phyloP scores from a whole-genome alignment of 768 basidiomycete genomes.

The Calocera viscosa region DNA sequence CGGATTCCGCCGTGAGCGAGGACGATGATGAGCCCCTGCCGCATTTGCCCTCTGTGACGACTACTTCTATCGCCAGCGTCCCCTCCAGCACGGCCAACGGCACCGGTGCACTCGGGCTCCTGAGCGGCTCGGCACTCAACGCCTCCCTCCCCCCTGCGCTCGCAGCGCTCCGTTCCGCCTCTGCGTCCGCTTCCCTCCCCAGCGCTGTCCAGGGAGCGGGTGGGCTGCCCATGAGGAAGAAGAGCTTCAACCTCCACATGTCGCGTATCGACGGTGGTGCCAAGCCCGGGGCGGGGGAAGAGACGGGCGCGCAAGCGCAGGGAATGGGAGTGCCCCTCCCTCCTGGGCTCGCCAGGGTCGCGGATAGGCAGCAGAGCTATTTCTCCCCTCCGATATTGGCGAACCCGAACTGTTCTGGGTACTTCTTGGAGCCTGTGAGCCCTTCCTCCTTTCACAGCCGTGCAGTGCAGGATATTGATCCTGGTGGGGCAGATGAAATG shows the following conservation, averaged over 20 bases:
- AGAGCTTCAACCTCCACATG: background rate
- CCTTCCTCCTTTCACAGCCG: background rate
- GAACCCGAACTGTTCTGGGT: constrained; percentile 84
- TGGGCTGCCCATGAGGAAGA: background rate
- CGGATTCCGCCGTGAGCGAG: background rate
- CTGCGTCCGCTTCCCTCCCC: background rate
- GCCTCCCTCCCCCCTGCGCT: background rate
- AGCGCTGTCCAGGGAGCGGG: background rate
- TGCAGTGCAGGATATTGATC: background rate
- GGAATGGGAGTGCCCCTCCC: background rate
- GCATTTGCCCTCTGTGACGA: background rate
- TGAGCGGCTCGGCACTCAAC: background rate
- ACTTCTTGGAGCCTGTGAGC: constrained; percentile 90
- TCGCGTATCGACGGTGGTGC: background rate
- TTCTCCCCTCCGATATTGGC: constrained; percentile 31
- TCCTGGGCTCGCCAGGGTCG: background rate
- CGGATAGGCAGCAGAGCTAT: constrained; percentile 6
- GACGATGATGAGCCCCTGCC: background rate
- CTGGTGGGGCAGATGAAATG: constrained; percentile 59
- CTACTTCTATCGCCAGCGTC: background rate
- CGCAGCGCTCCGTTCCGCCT: background rate
- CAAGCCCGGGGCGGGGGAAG: background rate
- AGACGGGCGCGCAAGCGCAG: background rate
- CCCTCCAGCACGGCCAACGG: too few relatives aligned
- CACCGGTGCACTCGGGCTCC: background rate